Evolutionary conservation across 441 rosid genomes (phyloP).

Genomic region (Oxalis stricta): DNA sequence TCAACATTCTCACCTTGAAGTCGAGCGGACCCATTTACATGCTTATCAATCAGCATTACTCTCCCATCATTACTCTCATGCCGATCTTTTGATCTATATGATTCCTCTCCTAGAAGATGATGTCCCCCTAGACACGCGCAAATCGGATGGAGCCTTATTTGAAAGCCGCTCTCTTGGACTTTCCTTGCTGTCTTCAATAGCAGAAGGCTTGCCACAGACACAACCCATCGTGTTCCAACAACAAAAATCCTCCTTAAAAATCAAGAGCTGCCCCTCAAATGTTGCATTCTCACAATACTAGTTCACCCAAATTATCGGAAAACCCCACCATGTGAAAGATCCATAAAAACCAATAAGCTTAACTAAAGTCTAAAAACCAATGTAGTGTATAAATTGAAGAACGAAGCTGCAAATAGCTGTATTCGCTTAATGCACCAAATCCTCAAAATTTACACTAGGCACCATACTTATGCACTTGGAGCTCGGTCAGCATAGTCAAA

Average conservation of each 20-base stretch:
- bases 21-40: conserved; percentile 40
- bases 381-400: conserved; percentile 1
- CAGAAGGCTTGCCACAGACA: conserved; percentile 69
- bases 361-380: conserved; percentile 10
- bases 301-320: conserved; percentile 12
- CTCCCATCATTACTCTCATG: conserved; percentile 51
- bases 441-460: conserved; percentile 2
- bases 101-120: conserved; percentile 74
- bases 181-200: conserved; percentile 77
- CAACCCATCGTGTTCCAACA: conserved; percentile 63
- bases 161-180: conserved; percentile 67
- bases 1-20: conserved; percentile 48
- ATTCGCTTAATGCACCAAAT: neutral
- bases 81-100: conserved; percentile 36
- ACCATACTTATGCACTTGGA: conserved; percentile 3
- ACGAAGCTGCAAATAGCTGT: conserved; percentile 1
- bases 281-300: conserved; percentile 9
- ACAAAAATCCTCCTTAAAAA: conserved; percentile 16
- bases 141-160: conserved; percentile 43
- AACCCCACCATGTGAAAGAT: neutral
- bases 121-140: conserved; percentile 45
- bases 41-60: conserved; percentile 46
- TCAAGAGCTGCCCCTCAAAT: conserved; percentile 20
- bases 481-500: too few relatives aligned
- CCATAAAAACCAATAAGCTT: neutral